Percentiles rank a stretch among this genome's conserved stretches.
Conservation (phyloP, 75 land plant species). For the Pinus tabuliformis region DNA sequence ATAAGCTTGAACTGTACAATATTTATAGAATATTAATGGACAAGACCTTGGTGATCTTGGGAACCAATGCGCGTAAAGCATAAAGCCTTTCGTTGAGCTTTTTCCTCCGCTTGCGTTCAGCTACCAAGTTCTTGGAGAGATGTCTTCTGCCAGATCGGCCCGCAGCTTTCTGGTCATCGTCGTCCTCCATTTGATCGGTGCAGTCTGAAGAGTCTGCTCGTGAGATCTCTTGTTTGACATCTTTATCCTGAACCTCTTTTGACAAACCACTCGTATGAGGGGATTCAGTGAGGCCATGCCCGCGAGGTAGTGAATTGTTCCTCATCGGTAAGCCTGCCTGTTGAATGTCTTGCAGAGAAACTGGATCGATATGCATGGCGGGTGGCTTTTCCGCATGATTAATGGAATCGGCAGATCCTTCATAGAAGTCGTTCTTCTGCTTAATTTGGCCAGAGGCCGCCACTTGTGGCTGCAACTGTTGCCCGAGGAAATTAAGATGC, state of each 20-base stretch:
- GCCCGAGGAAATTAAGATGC: not conserved
- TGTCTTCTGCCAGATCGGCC: conserved; percentile 59
- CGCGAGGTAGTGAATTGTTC: not conserved
- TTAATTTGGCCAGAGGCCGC: not conserved
- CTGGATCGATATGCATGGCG: not conserved
- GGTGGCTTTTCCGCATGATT: conserved; percentile 5
- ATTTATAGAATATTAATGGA: not conserved
- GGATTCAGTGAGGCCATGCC: not conserved
- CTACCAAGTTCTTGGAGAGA: conserved; percentile 79
- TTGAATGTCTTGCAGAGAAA: not conserved
- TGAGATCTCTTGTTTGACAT: conserved; percentile 15
- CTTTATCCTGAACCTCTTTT: conserved; percentile 24
- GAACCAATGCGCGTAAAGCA: conserved; percentile 76
- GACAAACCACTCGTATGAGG: conserved; percentile 3
- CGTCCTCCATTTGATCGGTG: conserved; percentile 76
- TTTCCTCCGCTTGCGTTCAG: conserved; percentile 91
- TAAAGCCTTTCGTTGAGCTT: conserved; percentile 83
- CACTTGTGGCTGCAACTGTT: conserved; percentile 5
- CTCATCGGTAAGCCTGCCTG: not conserved
- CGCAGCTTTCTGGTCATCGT: conserved; percentile 49
- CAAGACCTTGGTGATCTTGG: conserved; percentile 85
- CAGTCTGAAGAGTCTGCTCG: conserved; percentile 57
- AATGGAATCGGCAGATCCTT: conserved; percentile 5
- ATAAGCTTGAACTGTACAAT: conserved; percentile 1
- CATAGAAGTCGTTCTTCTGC: not conserved